Evolutionary conservation across 2,329 filamentous ascomycete genomes (phyloP), one percentile per base, ranked within the genome.

Genomic region (Aureobasidium musti): DNA sequence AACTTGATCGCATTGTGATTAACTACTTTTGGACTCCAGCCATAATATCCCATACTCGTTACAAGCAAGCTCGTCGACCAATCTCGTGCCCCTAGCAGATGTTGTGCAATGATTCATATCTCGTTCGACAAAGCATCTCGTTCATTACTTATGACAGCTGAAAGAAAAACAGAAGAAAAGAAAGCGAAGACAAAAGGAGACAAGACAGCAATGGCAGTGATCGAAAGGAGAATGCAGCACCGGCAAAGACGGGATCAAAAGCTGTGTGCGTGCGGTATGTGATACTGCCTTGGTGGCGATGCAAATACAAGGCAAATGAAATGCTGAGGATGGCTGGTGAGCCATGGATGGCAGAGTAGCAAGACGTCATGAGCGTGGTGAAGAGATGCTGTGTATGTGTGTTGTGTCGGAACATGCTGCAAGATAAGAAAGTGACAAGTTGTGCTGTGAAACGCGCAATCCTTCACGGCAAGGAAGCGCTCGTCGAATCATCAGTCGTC

Each of bases 11-110:
- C 33, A 63, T 63, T 52, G 37, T 26, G 47, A 63, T 63, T 63
- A 63, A 39, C 21, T 63, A 63, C 59, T 63, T 63, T 63, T 52
- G 33, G 52, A 52, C 59, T 63, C 59, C 59, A 52, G 59, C 59
- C 59, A 50, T 47, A 63, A 50, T 63, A 63, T 52, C 45, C 47
- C 59, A 52, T 63, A 63, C 47, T 52, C 59, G 33, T 37, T 63
- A 63, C 59, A 63, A 63, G 59, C 59, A 63, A 63, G 21, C 30
- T 37, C 45, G 8, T 28, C 35, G 19, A 39, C 41, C 45, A 52
- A 52, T 41, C 45, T 50, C 35, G 59, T 26, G n/a, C 37, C 37
- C 37, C 49, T 64, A 64, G 59, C 59, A 63, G 39, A 52, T 52
- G 33, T 63, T 63, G 45, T 63, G 45, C 59, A 41, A 11, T 50